Conservation (phyloP, 768 basidiomycete genomes). For the Pisolithus orientalis region DNA sequence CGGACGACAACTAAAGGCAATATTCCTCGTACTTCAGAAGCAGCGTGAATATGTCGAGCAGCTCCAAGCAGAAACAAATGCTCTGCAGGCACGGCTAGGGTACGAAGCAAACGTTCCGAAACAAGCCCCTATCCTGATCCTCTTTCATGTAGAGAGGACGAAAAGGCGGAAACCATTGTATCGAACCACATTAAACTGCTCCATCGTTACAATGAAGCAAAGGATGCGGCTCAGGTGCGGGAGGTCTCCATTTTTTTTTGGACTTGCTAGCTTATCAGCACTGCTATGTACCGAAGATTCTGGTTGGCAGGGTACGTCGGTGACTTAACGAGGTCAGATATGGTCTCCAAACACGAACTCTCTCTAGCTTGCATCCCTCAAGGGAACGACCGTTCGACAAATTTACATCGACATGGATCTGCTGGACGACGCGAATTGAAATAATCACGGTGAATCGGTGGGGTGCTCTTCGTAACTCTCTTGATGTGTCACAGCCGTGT, state of each 20-base stretch:
- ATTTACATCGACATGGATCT: conserved; percentile 70
- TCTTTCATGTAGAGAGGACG: conserved; percentile 28
- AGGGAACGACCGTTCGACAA: conserved; percentile 64
- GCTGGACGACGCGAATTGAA: conserved; percentile 43
- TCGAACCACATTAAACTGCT: conserved; percentile 65
- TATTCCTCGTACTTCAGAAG: conserved; percentile 29
- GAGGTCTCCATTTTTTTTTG: background rate
- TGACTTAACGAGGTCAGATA: background rate
- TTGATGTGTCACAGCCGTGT: background rate
- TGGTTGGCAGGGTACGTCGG: conserved; percentile 64
- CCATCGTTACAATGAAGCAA: conserved; percentile 76
- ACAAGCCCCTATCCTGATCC: background rate
- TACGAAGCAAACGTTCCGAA: conserved; percentile 6
- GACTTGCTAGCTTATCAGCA: background rate
- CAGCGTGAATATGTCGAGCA: conserved; percentile 43
- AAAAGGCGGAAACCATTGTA: conserved; percentile 53
- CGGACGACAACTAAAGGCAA: background rate
- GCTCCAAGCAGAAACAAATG: conserved; percentile 43
- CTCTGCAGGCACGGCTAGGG: conserved; percentile 45
- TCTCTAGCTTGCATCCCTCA: conserved; percentile 62
- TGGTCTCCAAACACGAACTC: conserved; percentile 8
- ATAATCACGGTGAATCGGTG: background rate
- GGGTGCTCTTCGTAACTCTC: background rate
- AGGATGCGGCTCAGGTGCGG: conserved; percentile 72
- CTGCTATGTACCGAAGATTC: conserved; percentile 41